phyloP scores from a whole-genome alignment of 768 basidiomycete species.

The Suillus clintonianus region DNA sequence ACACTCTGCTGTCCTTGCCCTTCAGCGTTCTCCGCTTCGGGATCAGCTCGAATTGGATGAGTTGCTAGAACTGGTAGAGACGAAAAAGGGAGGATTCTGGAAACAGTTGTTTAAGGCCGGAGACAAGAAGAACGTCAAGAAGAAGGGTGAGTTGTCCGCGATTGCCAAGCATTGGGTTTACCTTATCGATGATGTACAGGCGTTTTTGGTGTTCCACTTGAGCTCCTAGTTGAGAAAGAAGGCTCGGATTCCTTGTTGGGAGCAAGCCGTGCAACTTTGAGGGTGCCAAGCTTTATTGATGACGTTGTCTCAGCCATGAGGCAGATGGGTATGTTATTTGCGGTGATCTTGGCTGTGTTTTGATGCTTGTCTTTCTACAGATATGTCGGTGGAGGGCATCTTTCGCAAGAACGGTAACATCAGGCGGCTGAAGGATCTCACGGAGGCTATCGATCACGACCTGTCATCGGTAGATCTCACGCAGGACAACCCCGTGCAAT shows the following conservation, averaged over 20 bases:
- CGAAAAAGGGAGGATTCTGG: constrained; percentile 94
- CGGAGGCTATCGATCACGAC: constrained; percentile 94
- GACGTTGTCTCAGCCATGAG: constrained; percentile 98
- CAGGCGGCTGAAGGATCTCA: constrained; percentile 84
- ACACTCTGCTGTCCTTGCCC: constrained; percentile 81
- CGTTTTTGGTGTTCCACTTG: constrained; percentile 91
- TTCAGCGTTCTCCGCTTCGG: constrained; percentile 75
- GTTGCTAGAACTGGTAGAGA: constrained; percentile 88
- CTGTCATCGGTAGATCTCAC: constrained; percentile 88
- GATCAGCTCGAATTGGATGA: constrained; percentile 92
- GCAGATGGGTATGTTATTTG: constrained; percentile 82
- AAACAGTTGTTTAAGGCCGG: constrained; percentile 90
- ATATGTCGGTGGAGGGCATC: constrained; percentile 99
- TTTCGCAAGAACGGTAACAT: constrained; percentile 99
- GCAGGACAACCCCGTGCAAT: constrained; percentile 94
- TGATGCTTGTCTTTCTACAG: constrained; percentile 41
- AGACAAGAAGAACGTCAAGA: constrained; percentile 90
- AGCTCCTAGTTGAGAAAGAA: constrained; percentile 89
- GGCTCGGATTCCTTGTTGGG: constrained; percentile 95
- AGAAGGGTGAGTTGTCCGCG: constrained; percentile 62
- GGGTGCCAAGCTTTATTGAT: constrained; percentile 97
- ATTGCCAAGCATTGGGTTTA: constrained; percentile 5
- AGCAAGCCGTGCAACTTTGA: constrained; percentile 78
- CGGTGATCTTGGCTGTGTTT: constrained; percentile 2
- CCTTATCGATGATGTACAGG: constrained; percentile 47